A percentile compares a stretch with the other conserved stretches of the same genome.
phyloP scores from a whole-genome alignment of 148 eudicot species.

The Vaccinium corymbosum region DNA sequence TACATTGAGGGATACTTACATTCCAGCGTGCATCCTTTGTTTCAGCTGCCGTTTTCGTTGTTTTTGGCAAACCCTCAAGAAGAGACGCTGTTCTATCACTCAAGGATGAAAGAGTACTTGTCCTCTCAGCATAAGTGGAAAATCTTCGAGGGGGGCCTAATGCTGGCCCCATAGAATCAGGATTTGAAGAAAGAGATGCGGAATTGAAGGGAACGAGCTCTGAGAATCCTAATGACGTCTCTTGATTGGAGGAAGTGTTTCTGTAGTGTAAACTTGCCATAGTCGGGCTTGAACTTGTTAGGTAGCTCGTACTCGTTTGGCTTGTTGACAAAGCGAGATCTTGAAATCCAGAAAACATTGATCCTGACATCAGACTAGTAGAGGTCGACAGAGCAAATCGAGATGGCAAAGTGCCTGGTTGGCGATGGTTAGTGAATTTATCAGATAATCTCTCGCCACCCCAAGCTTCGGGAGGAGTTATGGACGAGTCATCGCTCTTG shows the following conservation, averaged over 20 bases:
- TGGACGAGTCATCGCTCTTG: not conserved
- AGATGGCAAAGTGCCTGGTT: constrained; percentile 3
- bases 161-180: constrained; percentile 46
- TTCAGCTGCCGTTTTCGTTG: constrained; percentile 84
- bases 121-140: constrained; percentile 89
- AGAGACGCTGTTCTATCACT: constrained; percentile 48
- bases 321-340: constrained; percentile 47
- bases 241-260: constrained; percentile 50
- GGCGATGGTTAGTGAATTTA: not conserved
- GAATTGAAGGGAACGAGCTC: not conserved
- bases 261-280: constrained; percentile 39
- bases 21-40: constrained; percentile 76
- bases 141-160: constrained; percentile 55
- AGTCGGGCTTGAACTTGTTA: constrained; percentile 39
- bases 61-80: constrained; percentile 73
- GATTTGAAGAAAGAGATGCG: constrained; percentile 25
- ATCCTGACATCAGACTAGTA: constrained; percentile 7
- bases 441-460: not conserved
- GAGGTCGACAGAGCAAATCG: not conserved
- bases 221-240: not conserved
- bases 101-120: constrained; percentile 54
- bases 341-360: constrained; percentile 47
- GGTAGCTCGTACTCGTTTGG: constrained; percentile 38
- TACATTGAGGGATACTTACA: constrained; percentile 39
- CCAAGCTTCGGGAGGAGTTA: constrained; percentile 8